phyloP scores from a whole-genome alignment of 148 eudicot genomes.

The Dianthus caryophyllus region DNA sequence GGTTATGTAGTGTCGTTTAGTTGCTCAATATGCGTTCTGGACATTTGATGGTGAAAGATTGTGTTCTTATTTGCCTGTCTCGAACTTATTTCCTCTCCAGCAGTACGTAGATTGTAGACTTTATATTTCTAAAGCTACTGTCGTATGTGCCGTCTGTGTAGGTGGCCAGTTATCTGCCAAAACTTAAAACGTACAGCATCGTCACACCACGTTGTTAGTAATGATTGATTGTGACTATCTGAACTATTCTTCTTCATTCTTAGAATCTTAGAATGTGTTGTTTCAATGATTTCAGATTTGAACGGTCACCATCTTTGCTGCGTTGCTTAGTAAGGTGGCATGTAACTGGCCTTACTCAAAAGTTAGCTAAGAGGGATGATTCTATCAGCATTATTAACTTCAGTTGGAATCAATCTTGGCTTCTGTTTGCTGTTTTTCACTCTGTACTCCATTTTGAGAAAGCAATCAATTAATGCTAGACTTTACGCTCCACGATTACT shows the following conservation, averaged over 20 bases:
- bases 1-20: no score
- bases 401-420: constrained; percentile 79
- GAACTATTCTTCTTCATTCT: constrained; percentile 3
- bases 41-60: no score
- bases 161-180: no score
- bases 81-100: no score
- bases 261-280: constrained; percentile 5
- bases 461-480: constrained; percentile 48
- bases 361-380: constrained; percentile 40
- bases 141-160: no score
- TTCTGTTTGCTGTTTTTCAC: constrained; percentile 56
- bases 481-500: constrained; percentile 70
- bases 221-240: no score
- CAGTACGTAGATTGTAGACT: no score
- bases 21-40: no score
- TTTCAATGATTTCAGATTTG: constrained; percentile 8
- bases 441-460: constrained; percentile 62
- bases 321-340: constrained; percentile 3
- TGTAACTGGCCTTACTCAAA: constrained; percentile 5
- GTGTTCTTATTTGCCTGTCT: no score
- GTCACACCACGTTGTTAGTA: no score
- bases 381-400: constrained; percentile 75
- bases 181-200: no score
- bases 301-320: background rate
- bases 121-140: no score